Base-by-base conservation (phyloP, 805 yeast species). In the Candida schatavii region DNA sequence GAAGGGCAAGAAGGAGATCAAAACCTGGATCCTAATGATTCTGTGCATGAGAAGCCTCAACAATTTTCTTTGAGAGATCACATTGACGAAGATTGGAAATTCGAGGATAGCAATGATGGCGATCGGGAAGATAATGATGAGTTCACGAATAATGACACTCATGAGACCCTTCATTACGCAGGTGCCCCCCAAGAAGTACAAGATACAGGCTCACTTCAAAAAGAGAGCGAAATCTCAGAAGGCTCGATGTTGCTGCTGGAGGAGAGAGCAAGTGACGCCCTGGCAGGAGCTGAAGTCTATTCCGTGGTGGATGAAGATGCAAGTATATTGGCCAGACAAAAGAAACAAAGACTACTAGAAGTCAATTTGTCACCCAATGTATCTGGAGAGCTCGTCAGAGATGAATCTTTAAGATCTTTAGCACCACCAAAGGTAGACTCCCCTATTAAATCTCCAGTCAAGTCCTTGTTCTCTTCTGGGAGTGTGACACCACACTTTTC, bases 81-180 rank as follows among this genome's bases (percentile, higher is more conserved):
- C 35, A 54, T 62, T 40, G 69, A 64, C 40, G 51, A 60, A 26
- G 65, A 59, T 25, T 65, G 70, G 70, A 64, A 62, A 46, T 55
- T 60, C 31, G 70, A 65, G 40, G 64, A 64, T 41, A 64, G 70
- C 37, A 55, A 64, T 36, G 71, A 66, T 48, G 71, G 70, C 10
- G 71, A 66, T 37, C 49, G 56, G 34, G 71, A 66, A 47, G 71
- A 66, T 40, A 66, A 66, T 45, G 66, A 57, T 33, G 62, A 56
- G 9, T 46, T 43, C 29, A 58, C 64, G 5, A 53, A 57, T 37
- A 57, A 52, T 43, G 60, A 55, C 18, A 40, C 47, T 3, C 25
- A 14, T 11, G 39, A 33, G 7, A 19, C 26, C 5, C 3, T 33
- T 19, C 10, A 23, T 11, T 11, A 23, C 11, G 27, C 27, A 23